Percentiles rank a stretch among this genome's conserved stretches.
Evolutionary conservation across 2,329 filamentous ascomycete genomes (phyloP).

Genomic region (Nigrospora sphaerica): DNA sequence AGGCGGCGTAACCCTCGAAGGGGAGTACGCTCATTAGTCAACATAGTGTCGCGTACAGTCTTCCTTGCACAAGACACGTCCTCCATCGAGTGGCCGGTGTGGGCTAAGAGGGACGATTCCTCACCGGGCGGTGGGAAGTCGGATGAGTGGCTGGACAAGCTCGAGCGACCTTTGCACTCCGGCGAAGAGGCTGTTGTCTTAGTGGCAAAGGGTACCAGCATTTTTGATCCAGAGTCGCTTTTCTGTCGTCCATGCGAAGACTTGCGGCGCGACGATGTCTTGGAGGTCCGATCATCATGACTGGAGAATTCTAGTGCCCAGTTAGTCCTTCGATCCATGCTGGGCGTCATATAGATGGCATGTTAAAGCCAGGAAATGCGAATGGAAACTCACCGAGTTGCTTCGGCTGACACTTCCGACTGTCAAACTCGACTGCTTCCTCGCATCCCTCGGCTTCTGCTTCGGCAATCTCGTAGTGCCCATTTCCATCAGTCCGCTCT

Average conservation of each 20-base stretch:
- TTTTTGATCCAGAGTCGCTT: too few relatives aligned
- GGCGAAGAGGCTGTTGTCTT: too few relatives aligned
- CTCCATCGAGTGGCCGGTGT: conserved; percentile 21
- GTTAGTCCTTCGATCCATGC: not conserved
- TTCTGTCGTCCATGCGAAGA: too few relatives aligned
- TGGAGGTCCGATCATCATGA: conserved; percentile 7
- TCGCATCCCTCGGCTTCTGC: not conserved
- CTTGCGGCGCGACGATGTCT: not conserved
- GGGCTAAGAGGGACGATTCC: conserved; percentile 16
- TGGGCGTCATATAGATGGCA: not conserved
- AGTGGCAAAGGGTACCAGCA: too few relatives aligned
- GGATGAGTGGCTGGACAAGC: conserved; percentile 5
- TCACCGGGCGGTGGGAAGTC: conserved; percentile 5
- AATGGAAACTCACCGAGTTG: conserved; percentile 13
- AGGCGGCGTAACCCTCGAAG: not conserved
- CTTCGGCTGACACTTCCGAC: not conserved
- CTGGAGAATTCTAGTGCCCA: conserved; percentile 12
- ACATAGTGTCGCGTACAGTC: not conserved
- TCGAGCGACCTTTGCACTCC: not conserved
- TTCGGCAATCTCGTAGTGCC: conserved; percentile 7
- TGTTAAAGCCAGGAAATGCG: too few relatives aligned
- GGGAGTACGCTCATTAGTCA: not conserved
- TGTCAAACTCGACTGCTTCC: not conserved
- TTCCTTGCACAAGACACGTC: conserved; percentile 3
- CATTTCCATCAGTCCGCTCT: conserved; percentile 7